Evolutionary conservation across 768 basidiomycete genomes (phyloP).

Genomic region (Trametes punicea): DNA sequence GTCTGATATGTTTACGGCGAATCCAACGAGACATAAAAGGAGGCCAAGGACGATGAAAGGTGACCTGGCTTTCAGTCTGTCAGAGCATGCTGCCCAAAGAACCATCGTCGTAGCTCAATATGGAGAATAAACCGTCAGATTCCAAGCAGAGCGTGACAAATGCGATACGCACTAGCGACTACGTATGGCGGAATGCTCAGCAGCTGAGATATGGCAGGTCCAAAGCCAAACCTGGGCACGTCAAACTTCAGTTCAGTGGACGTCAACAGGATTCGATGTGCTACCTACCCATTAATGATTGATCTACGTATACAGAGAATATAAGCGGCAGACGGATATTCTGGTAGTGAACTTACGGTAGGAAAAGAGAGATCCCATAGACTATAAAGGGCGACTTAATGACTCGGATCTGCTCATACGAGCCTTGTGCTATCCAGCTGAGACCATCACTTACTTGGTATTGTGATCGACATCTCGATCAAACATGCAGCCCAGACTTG

Average conservation of each 20-base stretch:
- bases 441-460: conserved; percentile 46
- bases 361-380: conserved; percentile 67
- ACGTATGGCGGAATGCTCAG: conserved; percentile 67
- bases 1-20: conserved; percentile 58
- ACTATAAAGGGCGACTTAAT: neutral
- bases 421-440: neutral
- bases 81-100: conserved; percentile 55
- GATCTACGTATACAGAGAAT: neutral
- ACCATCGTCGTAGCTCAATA: conserved; percentile 48
- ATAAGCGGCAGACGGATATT: neutral
- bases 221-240: conserved; percentile 50
- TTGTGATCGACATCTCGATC: conserved; percentile 54
- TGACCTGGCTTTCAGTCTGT: conserved; percentile 50
- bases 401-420: neutral
- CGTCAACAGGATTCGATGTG: neutral
- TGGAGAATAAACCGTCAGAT: neutral
- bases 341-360: conserved; percentile 48
- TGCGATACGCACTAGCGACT: conserved; percentile 47
- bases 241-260: neutral
- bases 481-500: conserved; percentile 43
- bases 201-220: conserved; percentile 54
- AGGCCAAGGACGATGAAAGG: conserved; percentile 57
- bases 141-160: neutral
- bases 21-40: conserved; percentile 52
- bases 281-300: conserved; percentile 15